Conservation (phyloP, 164 flowering plant species). For the Vitis amurensis region DNA sequence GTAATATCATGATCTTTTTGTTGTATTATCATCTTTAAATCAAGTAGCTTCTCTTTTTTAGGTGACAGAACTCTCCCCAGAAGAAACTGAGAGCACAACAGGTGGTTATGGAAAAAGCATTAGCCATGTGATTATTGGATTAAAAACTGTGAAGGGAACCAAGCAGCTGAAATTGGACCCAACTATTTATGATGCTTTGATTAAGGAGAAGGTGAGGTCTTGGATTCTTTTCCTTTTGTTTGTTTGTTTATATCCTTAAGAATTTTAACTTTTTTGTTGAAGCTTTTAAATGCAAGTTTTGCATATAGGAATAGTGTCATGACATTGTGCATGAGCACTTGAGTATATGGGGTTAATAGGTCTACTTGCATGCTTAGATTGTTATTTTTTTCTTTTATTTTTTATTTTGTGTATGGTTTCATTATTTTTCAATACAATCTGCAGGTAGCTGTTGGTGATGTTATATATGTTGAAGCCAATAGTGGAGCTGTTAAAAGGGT, state of each 20-base stretch:
- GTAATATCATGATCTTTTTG: not conserved
- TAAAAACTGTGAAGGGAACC: constrained; percentile 97
- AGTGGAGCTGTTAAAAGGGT: constrained; percentile 99
- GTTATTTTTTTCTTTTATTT: too few relatives aligned
- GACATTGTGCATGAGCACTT: not conserved
- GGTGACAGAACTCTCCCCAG: constrained; percentile 99
- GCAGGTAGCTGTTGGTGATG: constrained; percentile 99
- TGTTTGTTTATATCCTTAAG: not conserved
- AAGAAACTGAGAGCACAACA: constrained; percentile 87
- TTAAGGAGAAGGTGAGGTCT: constrained; percentile 81
- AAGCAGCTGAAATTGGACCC: constrained; percentile 98
- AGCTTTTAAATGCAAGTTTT: not conserved
- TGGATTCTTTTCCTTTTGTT: not conserved
- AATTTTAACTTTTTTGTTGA: not conserved
- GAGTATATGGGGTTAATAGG: not conserved
- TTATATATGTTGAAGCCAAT: constrained; percentile 93
- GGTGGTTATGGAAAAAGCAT: constrained; percentile 99
- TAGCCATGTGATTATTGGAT: constrained; percentile 90
- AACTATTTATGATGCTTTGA: constrained; percentile 93
- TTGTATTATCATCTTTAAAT: not conserved
- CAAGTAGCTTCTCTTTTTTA: constrained; percentile 19
- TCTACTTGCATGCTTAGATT: too few relatives aligned
- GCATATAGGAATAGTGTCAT: too few relatives aligned
- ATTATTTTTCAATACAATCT: not conserved
- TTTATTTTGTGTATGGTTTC: not conserved